Evolutionary conservation across 495 filamentous ascomycete genomes (phyloP), one percentile per base, ranked within the genome.

Genomic region (Penicillium cosmopolitanum): DNA sequence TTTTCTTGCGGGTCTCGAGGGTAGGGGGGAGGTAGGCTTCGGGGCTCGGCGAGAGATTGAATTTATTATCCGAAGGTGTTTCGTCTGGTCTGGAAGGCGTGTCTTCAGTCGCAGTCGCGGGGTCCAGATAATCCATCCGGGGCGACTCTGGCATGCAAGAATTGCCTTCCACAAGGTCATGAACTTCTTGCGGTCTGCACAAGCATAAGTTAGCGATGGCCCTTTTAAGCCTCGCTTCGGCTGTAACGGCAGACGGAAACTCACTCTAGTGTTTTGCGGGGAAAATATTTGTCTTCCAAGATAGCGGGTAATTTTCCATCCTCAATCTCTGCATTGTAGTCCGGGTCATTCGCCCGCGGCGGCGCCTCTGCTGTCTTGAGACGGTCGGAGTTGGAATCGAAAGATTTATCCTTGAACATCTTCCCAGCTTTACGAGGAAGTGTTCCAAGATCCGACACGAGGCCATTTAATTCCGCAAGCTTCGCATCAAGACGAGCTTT

Each of bases 221-320:
- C 36, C 36, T 38, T 38, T 10, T 12, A 12, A 38, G 36, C 12
- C 23, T 23, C 23, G 23, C 23, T 23, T 23, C 23, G 23, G 23
- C 23, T 23, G 2, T 23, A 2, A 23, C 4, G 23, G 23, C 3
- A 23, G 23, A 23, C 23, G 4, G 23, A 5, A 31, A 69, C 85
- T 63, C 80, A 96, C 90, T 87, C 89, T 58, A 95, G 73, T 3
- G 91, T 93, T 56, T 77, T 78, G 56, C 92, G 78, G 15, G 89
- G 89, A 64, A 85, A 96, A 38, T 75, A 75, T 72, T 93, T 95
- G 67, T 90, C 87, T 73, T 98, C 95, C 51, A 86, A 69, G 51
- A 98, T 97, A 0, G 89, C 85, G 8, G 94, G 90, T 55, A 98
- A 72, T 62, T 82, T 82, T 33, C 87, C 89, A 63, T 91, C 87